phyloP scores from a whole-genome alignment of 208 protist genomes.

The Angomonas ambiguus region DNA sequence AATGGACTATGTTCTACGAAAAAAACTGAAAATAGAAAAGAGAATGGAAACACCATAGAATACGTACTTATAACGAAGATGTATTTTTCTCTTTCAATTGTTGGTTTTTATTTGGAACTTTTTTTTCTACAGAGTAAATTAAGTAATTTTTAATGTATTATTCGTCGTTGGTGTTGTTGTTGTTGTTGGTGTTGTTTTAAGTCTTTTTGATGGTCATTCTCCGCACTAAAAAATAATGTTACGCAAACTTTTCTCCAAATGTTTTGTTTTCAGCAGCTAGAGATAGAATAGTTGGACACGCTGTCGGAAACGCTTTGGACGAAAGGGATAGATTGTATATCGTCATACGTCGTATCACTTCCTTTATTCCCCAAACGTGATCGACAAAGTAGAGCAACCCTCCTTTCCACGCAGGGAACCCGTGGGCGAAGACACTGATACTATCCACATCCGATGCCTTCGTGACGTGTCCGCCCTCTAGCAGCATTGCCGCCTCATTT shows the following conservation, averaged over 20 bases:
- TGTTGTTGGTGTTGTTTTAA: not conserved
- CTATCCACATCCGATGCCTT: slow-evolving; percentile 84
- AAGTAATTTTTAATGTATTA: not conserved
- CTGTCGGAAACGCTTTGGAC: slow-evolving; percentile 37
- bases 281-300: slow-evolving; percentile 38
- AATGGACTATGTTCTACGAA: not conserved
- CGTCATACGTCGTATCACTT: slow-evolving; percentile 58
- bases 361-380: slow-evolving; percentile 35
- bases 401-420: slow-evolving; percentile 81
- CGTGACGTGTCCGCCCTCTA: slow-evolving; percentile 67
- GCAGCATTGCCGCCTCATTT: slow-evolving; percentile 86
- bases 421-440: slow-evolving; percentile 70
- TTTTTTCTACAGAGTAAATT: slow-evolving; percentile 11
- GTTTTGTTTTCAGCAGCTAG: slow-evolving; percentile 44
- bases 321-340: slow-evolving; percentile 51
- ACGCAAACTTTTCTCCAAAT: slow-evolving; percentile 33
- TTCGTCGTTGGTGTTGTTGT: slow-evolving; percentile 4
- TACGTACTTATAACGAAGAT: not conserved
- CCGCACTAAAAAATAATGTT: slow-evolving; percentile 8
- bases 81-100: not conserved
- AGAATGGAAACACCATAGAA: not conserved
- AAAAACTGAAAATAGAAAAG: slow-evolving; percentile 13
- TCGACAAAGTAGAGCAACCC: slow-evolving; percentile 80
- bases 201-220: too few relatives aligned
- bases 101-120: not conserved